A percentile compares a stretch with the other conserved stretches of the same genome.
phyloP scores from a whole-genome alignment of 371 early-diverging fungal genomes.

The Conidiobolus incongruus region DNA sequence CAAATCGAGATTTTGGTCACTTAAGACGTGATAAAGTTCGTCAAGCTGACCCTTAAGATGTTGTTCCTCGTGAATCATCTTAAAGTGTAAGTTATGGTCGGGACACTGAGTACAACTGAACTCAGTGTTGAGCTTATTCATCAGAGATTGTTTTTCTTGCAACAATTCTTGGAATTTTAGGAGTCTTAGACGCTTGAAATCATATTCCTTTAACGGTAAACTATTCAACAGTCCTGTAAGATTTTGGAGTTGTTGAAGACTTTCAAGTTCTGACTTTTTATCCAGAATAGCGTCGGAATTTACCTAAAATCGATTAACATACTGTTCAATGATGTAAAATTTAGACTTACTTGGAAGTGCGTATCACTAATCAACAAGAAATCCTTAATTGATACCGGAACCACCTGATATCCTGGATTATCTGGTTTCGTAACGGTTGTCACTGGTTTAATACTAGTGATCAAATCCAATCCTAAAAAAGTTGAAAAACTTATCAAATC shows the following conservation, averaged over 20 bases:
- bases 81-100: slow-evolving; percentile 39
- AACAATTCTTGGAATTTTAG: slow-evolving; percentile 61
- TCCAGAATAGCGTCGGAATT: too few relatives aligned
- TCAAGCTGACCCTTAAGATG: slow-evolving; percentile 39
- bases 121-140: slow-evolving; percentile 13
- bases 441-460: too few relatives aligned
- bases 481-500: too few relatives aligned
- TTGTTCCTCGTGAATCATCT: slow-evolving; percentile 36
- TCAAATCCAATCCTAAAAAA: too few relatives aligned
- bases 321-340: too few relatives aligned
- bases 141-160: slow-evolving; percentile 18
- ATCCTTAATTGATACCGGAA: too few relatives aligned
- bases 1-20: slow-evolving; percentile 76
- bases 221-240: not conserved
- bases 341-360: too few relatives aligned
- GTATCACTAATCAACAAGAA: too few relatives aligned
- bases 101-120: slow-evolving; percentile 72
- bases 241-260: not conserved
- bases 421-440: too few relatives aligned
- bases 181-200: slow-evolving; percentile 54
- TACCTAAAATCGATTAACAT: too few relatives aligned
- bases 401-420: too few relatives aligned
- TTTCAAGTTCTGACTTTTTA: not conserved
- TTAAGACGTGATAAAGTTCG: slow-evolving; percentile 47
- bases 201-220: slow-evolving; percentile 16